Evolutionary conservation across 2,329 filamentous ascomycete genomes (phyloP).

Genomic region (Ophiocordyceps robertsii): DNA sequence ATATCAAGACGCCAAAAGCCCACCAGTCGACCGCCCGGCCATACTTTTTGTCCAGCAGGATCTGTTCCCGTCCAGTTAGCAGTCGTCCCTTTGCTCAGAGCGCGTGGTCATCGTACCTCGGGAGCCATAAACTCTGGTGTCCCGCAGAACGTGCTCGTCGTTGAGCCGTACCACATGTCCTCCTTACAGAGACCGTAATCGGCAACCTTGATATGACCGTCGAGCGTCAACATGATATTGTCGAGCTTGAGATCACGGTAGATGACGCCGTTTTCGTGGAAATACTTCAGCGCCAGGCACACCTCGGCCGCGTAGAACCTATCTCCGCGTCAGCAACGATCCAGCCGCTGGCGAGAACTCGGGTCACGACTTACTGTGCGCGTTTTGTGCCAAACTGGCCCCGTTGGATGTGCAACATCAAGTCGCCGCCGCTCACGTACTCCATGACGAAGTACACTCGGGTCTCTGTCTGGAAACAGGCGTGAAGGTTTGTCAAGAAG

Average conservation of each 20-base stretch:
- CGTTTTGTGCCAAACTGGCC: constrained; percentile 92
- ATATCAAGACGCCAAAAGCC: constrained; percentile 97
- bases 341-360: neutral
- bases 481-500: constrained; percentile 87
- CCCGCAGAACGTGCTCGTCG: constrained; percentile 95
- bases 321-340: constrained; percentile 7
- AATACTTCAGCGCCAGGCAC: constrained; percentile 93
- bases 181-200: constrained; percentile 99
- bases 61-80: constrained; percentile 38
- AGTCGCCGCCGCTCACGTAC: constrained; percentile 93
- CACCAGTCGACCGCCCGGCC: constrained; percentile 97
- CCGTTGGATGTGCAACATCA: constrained; percentile 98
- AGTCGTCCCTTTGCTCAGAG: neutral
- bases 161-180: constrained; percentile 98
- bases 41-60: constrained; percentile 96
- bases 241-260: constrained; percentile 93
- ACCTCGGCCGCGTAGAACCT: constrained; percentile 97
- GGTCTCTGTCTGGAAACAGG: constrained; percentile 98
- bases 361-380: constrained; percentile 60
- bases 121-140: constrained; percentile 99
- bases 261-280: constrained; percentile 98
- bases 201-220: constrained; percentile 96
- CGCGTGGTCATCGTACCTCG: constrained; percentile 46
- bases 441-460: constrained; percentile 99
- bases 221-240: constrained; percentile 84